Conservation (phyloP, 306 rosid species). For the Quercus wislizeni region DNA sequence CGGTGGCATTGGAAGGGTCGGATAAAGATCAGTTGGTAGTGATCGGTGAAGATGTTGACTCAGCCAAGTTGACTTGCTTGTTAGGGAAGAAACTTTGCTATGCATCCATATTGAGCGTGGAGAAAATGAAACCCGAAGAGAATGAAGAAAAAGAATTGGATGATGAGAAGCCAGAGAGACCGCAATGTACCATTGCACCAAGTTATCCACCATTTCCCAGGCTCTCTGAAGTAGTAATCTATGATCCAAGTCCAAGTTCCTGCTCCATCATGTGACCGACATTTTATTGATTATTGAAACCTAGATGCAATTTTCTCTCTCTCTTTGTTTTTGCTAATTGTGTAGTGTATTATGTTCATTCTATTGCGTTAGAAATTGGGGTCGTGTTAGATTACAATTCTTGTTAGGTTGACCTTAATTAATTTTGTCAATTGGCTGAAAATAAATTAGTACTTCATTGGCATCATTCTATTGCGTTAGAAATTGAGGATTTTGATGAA, state of each 20-base stretch:
- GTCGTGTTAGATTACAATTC: no score
- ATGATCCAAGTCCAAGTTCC: neutral
- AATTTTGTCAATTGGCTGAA: no score
- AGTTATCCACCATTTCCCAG: neutral
- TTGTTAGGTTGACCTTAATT: no score
- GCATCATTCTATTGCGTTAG: no score
- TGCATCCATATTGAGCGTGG: no score
- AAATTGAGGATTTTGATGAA: no score
- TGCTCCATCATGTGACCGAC: no score
- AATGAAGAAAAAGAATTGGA: neutral
- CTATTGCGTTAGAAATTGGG: no score
- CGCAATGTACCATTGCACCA: neutral
- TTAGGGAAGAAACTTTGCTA: neutral
- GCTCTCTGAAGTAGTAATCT: neutral
- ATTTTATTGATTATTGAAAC: neutral
- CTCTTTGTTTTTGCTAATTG: neutral
- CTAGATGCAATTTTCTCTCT: neutral
- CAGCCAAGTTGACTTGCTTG: constrained; percentile 7
- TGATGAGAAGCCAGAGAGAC: neutral
- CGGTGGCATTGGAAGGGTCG: constrained; percentile 33
- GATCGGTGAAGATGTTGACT: constrained; percentile 18
- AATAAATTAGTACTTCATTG: no score
- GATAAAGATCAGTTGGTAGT: constrained; percentile 29
- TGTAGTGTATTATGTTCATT: no score
- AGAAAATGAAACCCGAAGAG: neutral